Evolutionary conservation across 129 eudicot genomes (phyloP).

Genomic region (Cynara cardunculus): DNA sequence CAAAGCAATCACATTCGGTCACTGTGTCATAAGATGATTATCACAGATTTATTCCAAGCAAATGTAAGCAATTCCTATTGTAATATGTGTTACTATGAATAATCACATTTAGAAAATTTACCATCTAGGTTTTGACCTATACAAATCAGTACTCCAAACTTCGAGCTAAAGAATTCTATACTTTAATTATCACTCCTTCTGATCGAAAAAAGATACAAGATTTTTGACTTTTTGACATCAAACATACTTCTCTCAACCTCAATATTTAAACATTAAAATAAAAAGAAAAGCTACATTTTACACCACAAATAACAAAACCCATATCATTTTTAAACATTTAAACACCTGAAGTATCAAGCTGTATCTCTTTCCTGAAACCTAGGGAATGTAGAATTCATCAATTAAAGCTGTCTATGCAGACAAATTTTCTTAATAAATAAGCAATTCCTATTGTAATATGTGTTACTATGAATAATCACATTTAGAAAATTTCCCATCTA

Average conservation of each 20-base stretch:
- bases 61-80: not conserved
- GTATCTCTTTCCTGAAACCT: not conserved
- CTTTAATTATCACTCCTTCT: not conserved
- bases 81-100: not conserved
- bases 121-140: not conserved
- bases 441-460: not conserved
- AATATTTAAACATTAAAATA: no score
- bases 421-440: not conserved
- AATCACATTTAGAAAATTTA: not conserved
- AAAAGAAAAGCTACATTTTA: no score
- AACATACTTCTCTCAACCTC: not conserved
- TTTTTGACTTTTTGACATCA: not conserved
- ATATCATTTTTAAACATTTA: no score
- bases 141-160: not conserved
- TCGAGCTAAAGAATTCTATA: not conserved
- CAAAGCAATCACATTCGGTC: not conserved
- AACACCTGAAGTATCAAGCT: not conserved
- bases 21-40: not conserved
- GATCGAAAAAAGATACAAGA: not conserved
- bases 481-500: not conserved
- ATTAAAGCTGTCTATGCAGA: not conserved
- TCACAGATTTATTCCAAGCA: not conserved
- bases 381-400: not conserved
- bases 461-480: not conserved
- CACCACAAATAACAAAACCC: no score